Evolutionary conservation across 176 grass and related monocot genomes (phyloP).

Genomic region (Zoysia japonica): DNA sequence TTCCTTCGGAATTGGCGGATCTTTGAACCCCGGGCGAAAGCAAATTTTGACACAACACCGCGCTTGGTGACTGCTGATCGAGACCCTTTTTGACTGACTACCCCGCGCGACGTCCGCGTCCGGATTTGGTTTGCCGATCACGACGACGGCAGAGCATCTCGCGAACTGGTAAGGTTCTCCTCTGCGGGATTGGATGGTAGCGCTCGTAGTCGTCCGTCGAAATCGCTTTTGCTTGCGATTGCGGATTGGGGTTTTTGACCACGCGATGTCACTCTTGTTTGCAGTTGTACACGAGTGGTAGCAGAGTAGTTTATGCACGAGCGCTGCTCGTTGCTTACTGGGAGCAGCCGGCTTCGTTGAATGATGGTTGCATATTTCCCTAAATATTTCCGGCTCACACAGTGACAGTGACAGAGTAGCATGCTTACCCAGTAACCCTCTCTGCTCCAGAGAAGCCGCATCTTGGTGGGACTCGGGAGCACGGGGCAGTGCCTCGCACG

Average conservation of each 20-base stretch:
- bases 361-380: too few relatives aligned
- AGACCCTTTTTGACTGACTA: conserved; percentile 28
- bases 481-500: conserved; percentile 31
- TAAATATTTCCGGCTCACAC: too few relatives aligned
- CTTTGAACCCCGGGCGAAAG: conserved; percentile 45
- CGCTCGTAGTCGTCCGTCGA: neutral
- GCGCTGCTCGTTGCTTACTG: too few relatives aligned
- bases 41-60: conserved; percentile 40
- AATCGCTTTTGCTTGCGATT: neutral
- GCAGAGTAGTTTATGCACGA: too few relatives aligned
- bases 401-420: too few relatives aligned
- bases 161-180: neutral
- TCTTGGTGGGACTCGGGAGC: too few relatives aligned
- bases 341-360: too few relatives aligned
- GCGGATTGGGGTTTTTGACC: neutral
- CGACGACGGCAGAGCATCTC: too few relatives aligned
- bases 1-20: conserved; percentile 1
- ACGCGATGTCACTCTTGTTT: neutral
- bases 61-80: neutral
- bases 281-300: too few relatives aligned
- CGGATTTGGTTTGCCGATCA: conserved; percentile 14
- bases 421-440: too few relatives aligned
- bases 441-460: neutral
- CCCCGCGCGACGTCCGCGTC: neutral
- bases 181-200: neutral